Conservation (phyloP, 1,139 yeast genomes). For the Taphrina confusa region DNA sequence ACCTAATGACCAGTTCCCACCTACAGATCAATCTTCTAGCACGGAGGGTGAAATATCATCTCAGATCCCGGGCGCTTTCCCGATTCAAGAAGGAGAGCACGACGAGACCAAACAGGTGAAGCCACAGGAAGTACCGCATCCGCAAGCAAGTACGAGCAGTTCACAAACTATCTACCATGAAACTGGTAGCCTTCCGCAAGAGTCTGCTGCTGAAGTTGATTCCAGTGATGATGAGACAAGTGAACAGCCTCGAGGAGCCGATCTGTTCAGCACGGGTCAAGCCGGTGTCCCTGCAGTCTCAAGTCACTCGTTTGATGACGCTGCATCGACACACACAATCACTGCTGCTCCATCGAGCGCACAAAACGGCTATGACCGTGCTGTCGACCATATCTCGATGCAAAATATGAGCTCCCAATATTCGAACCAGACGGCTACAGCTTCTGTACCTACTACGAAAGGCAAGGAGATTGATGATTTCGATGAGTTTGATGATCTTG, state of each 20-base stretch:
- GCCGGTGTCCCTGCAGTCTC: neutral
- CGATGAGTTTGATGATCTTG: slow-evolving; percentile 33
- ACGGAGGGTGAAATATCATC: neutral
- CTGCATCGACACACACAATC: slow-evolving; percentile 10
- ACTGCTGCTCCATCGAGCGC: neutral
- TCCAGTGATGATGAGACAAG: slow-evolving; percentile 31
- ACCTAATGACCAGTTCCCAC: slow-evolving; percentile 17
- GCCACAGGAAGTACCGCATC: neutral
- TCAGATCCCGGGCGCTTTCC: slow-evolving; percentile 13
- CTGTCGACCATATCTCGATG: neutral
- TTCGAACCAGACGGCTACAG: neutral
- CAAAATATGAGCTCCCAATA: neutral
- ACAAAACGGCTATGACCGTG: neutral
- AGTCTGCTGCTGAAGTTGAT: slow-evolving; percentile 19
- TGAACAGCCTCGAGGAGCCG: slow-evolving; percentile 28
- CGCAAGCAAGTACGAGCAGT: neutral
- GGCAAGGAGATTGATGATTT: slow-evolving; percentile 18
- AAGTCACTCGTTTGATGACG: neutral
- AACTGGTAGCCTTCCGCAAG: neutral
- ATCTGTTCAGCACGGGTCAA: slow-evolving; percentile 1
- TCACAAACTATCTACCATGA: neutral
- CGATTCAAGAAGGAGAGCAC: neutral
- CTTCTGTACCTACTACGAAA: neutral
- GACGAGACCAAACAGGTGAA: neutral
- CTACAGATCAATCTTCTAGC: neutral